Base-by-base conservation (phyloP, 257 asterid species). In the Verbascum thapsus region DNA sequence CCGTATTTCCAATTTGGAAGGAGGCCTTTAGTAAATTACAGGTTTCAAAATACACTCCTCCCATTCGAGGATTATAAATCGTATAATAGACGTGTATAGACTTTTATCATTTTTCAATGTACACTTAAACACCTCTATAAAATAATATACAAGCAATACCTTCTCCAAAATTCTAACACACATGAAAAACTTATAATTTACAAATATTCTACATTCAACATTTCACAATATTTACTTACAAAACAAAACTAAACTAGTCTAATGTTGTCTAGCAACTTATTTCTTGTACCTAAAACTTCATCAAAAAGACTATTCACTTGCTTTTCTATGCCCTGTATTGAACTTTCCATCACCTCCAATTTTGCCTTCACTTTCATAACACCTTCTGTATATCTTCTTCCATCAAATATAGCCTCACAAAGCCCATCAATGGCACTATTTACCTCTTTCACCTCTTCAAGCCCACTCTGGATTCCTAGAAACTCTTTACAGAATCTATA, bases 391-490 rank as follows among this genome's bases (percentile, higher is more conserved):
- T 45, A 61, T n/a, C 37, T 51, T n/a, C 37, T 51, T 52, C 48
- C 58, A 5, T 11, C 26, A 10, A 19, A 55, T 35, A 54, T 8
- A 20, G 41, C 73, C 12, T 47, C 67, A 13, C 20, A 44, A 8
- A 79, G 35, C 0, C 44, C 26, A 3, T 55, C 76, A 3, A 19
- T 43, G 9, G 79, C 83, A 18, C 45, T 38, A 41, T 85, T 84
- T 6, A 88, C 82, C 63, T 73, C 83, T 22, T 50, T 65, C 58
- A 86, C 84, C 75, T 84, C 96, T 45, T 43, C 74, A 30, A 74
- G 30, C 1, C 61, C 58, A 10, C 77, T 74, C 49, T 63, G 20
- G 22, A 39, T 68, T 51, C 68, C 72, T 18, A 15, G 19, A 11
- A 77, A 53, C 69, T 68, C 78, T 30, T 22, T 47, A 44, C 67